Conservation (phyloP, 164 flowering plant species). For the Tetrastigma voinierianum region DNA sequence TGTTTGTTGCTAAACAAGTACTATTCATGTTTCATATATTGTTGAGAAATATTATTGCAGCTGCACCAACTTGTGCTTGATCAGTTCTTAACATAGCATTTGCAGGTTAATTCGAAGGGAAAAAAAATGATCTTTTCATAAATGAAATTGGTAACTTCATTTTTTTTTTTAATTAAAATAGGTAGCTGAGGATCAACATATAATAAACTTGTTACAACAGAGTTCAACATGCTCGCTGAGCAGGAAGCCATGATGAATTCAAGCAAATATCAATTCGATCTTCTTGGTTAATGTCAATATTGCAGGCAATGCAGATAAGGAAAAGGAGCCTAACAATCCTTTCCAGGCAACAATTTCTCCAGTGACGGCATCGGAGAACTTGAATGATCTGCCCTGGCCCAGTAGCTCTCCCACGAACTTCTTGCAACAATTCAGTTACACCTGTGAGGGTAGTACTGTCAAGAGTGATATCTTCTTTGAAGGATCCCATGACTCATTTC, state of each 20-base stretch:
- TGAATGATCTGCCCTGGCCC: conserved; percentile 20
- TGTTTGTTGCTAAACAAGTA: conserved; percentile 64
- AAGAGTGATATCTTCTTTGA: conserved; percentile 25
- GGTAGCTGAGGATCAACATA: conserved; percentile 62
- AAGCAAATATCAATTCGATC: conserved; percentile 19
- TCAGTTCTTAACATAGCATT: not conserved
- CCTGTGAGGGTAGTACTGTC: conserved; percentile 16
- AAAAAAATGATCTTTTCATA: too few species aligned
- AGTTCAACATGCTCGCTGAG: conserved; percentile 35
- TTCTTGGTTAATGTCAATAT: conserved; percentile 8
- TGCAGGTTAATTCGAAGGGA: not conserved
- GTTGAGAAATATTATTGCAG: too few species aligned
- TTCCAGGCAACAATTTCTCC: conserved; percentile 25
- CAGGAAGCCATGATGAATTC: conserved; percentile 30
- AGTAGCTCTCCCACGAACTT: conserved; percentile 38
- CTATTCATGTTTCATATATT: not conserved
- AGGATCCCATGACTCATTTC: conserved; percentile 25
- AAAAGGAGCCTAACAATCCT: conserved; percentile 12
- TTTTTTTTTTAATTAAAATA: conserved; percentile 4
- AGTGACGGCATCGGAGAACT: conserved; percentile 20
- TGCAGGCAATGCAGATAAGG: conserved; percentile 1
- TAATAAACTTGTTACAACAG: conserved; percentile 49
- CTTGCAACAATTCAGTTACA: conserved; percentile 24
- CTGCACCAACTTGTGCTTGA: too few species aligned
- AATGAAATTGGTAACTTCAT: too few species aligned